Evolutionary conservation across 2,329 filamentous ascomycete genomes (phyloP).

Genomic region (Teratosphaeria destructans): DNA sequence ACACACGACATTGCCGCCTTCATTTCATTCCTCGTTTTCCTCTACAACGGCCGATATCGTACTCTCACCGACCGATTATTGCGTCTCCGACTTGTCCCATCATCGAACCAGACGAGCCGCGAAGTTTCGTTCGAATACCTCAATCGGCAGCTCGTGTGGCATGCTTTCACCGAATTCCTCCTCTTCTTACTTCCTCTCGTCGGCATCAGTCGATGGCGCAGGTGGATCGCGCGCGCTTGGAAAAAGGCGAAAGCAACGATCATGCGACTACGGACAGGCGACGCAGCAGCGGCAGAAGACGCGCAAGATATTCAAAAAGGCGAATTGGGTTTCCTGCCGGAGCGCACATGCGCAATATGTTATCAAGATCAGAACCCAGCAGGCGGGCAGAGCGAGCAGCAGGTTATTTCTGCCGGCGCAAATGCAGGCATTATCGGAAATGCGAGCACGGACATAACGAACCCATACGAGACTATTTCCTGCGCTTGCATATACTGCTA

Average conservation of each 20-base stretch:
- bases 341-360: constrained; percentile 92
- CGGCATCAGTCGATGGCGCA: constrained; percentile 82
- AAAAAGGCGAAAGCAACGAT: constrained; percentile 60
- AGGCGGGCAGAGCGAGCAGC: constrained; percentile 53
- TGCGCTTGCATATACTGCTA: constrained; percentile 95
- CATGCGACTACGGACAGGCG: constrained; percentile 31
- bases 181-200: constrained; percentile 95
- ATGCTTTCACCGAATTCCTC: constrained; percentile 99
- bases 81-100: constrained; percentile 73
- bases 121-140: constrained; percentile 97
- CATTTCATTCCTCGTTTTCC: constrained; percentile 77
- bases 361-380: constrained; percentile 83
- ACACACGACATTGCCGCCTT: constrained; percentile 74
- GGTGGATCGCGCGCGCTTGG: constrained; percentile 83
- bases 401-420: constrained; percentile 54
- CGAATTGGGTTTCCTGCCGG: constrained; percentile 75
- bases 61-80: constrained; percentile 81
- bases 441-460: constrained; percentile 86
- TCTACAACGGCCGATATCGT: constrained; percentile 81
- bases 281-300: constrained; percentile 39
- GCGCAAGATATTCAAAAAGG: constrained; percentile 29
- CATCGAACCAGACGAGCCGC: constrained; percentile 72
- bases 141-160: constrained; percentile 96
- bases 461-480: constrained; percentile 82
- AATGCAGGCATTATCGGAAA: constrained; percentile 66